Conservation (phyloP, 108 stramenopile species). For the Conticribra guillardii region DNA sequence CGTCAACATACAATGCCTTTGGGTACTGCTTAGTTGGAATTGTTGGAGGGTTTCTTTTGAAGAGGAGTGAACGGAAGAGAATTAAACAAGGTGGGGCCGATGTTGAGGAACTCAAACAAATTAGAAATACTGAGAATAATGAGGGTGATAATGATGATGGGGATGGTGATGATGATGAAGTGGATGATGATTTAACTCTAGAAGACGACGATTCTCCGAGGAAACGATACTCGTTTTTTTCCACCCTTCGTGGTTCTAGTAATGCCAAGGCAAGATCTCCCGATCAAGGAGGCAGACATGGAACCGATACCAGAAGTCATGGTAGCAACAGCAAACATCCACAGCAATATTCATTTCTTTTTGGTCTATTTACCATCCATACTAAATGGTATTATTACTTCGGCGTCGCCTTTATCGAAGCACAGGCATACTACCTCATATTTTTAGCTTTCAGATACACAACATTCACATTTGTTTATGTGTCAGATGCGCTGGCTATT, state of each 20-base stretch:
- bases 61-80: conserved; percentile 15
- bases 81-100: conserved; percentile 11
- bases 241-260: background rate
- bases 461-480: conserved; percentile 90
- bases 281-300: conserved; percentile 1
- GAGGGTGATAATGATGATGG: conserved; percentile 4
- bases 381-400: conserved; percentile 57
- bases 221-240: conserved; percentile 13
- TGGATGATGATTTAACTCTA: conserved; percentile 33
- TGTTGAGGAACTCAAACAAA: conserved; percentile 21
- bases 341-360: conserved; percentile 23
- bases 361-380: conserved; percentile 46
- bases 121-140: conserved; percentile 4
- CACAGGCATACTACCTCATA: conserved; percentile 90
- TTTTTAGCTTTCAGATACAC: conserved; percentile 92
- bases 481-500: conserved; percentile 93
- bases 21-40: conserved; percentile 52
- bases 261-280: background rate
- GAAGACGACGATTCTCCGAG: conserved; percentile 22
- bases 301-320: conserved; percentile 8
- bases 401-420: conserved; percentile 83
- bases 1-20: conserved; percentile 61
- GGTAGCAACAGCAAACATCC: conserved; percentile 12
- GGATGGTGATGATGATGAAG: conserved; percentile 18
- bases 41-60: conserved; percentile 27